Percentiles rank a stretch among this genome's conserved stretches.
These are phyloP conservation scores for Hanseniaspora valbyensis DNA, from an alignment of 805 yeast species.

Conservation along the genomic window DNA sequence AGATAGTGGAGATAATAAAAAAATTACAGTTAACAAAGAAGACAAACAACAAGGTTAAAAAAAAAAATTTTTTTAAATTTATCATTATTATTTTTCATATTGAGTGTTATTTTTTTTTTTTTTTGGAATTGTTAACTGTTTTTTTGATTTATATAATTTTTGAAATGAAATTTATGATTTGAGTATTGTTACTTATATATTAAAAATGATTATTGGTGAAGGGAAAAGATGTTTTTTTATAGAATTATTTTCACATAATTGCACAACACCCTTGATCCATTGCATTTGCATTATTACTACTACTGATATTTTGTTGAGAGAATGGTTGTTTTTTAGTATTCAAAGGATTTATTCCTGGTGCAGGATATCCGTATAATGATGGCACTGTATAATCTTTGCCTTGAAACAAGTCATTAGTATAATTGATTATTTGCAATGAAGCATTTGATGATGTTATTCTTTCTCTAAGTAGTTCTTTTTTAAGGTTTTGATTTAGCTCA, in stretches of 20 bases:
- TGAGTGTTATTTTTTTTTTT: neutral
- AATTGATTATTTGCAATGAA: constrained; percentile 36
- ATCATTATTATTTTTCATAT: neutral
- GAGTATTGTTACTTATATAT: too few relatives aligned
- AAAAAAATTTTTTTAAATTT: neutral
- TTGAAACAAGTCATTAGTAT: constrained; percentile 22
- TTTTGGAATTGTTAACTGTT: neutral
- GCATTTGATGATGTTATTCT: constrained; percentile 58
- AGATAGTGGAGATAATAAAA: constrained; percentile 17
- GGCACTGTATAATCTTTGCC: constrained; percentile 32
- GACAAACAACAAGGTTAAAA: constrained; percentile 35
- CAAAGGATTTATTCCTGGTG: constrained; percentile 32
- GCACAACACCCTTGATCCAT: constrained; percentile 28
- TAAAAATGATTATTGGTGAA: too few relatives aligned
- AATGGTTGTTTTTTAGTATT: constrained; percentile 21
- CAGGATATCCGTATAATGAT: constrained; percentile 33
- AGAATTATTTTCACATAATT: constrained; percentile 28
- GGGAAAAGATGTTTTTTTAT: too few relatives aligned
- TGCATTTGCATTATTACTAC: constrained; percentile 2
- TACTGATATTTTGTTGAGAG: neutral
- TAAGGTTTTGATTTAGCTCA: constrained; percentile 45
- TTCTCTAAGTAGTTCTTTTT: constrained; percentile 41
- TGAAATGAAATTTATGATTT: too few relatives aligned
- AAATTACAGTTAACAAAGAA: constrained; percentile 38
- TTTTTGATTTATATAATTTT: too few relatives aligned